Evolutionary conservation across 1,139 yeast genomes (phyloP), one percentile per base, ranked within the genome.

Genomic region (Nakaseomyces sp.): DNA sequence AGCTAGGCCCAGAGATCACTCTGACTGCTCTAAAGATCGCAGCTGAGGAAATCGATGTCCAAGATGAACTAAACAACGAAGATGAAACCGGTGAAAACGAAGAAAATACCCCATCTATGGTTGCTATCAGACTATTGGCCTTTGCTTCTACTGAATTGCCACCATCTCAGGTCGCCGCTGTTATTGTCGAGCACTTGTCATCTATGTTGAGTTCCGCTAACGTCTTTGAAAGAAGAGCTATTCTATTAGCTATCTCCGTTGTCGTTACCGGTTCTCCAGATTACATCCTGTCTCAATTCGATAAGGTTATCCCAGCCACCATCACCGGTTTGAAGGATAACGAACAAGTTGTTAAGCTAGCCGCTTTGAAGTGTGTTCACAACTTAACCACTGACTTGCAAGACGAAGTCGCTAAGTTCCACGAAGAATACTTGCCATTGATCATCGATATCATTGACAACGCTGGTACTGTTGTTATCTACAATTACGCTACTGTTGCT

Each of bases 261-360:
- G 79, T 93, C 43, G 84, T 86, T 43, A 77, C 84, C 51, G 98
- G 98, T 61, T 91, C 97, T 38, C 97, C 97, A 51, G 98, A 91
- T 62, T 89, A 74, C 66, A 76, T 85, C 56, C 77, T 89, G 42
- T 74, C 82, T 44, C 93, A 87, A 60, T 69, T 89, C 50, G 74
- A 76, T 50, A 80, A 80, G 60, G 70, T 91, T 48, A 73, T 88
- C 46, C 87, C 88, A 44, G 76, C 80, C 48, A 68, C 91, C 45
- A 73, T 85, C 45, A 69, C 72, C 44, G 96, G 96, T 51, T 73
- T 91, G 58, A 80, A 81, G 60, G 95, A 88, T 62, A 52, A 76
- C n/a, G 82, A 84, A 56, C 71, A 80, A 42, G 67, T 81, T 43
- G 97, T 91, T 47, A 78, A 83, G 66, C 80, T 85, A 37, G 88